These are phyloP conservation scores for Biscutella auriculata DNA, from an alignment of 441 rosid species.

Conservation along the genomic window DNA sequence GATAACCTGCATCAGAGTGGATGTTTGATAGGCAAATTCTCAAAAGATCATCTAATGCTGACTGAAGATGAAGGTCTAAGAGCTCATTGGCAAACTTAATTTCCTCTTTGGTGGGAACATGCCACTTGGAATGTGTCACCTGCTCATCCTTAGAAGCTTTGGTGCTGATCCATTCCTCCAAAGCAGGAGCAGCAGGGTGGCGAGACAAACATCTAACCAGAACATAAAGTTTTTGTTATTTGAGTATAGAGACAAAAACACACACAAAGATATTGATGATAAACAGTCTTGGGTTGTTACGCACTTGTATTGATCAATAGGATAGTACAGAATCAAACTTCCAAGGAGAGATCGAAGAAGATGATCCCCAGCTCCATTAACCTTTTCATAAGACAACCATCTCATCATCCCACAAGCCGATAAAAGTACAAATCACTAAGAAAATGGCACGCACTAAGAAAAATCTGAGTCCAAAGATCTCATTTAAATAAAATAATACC, in stretches of 20 bases:
- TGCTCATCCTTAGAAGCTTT: slow-evolving; percentile 59
- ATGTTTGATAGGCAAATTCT: slow-evolving; percentile 70
- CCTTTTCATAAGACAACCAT: slow-evolving; percentile 35
- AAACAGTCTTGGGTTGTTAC: slow-evolving; percentile 9
- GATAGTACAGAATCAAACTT: slow-evolving; percentile 85
- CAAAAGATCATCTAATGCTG: slow-evolving; percentile 82
- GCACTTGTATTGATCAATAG: slow-evolving; percentile 87
- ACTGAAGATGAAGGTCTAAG: slow-evolving; percentile 73
- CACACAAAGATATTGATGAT: slow-evolving; percentile 1
- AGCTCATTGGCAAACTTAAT: slow-evolving; percentile 95
- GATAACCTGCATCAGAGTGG: slow-evolving; percentile 79
- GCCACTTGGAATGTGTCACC: slow-evolving; percentile 66
- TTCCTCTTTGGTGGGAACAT: slow-evolving; percentile 78
- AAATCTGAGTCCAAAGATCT: not conserved
- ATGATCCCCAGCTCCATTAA: slow-evolving; percentile 94
- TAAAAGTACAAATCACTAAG: slow-evolving; percentile 1
- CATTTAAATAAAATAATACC: slow-evolving; percentile 35
- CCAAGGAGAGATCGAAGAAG: slow-evolving; percentile 88
- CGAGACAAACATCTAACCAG: slow-evolving; percentile 50
- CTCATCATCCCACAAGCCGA: not conserved
- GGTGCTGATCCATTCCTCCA: slow-evolving; percentile 94
- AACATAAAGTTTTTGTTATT: slow-evolving; percentile 18
- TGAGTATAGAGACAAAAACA: not conserved
- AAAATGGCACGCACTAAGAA: slow-evolving; percentile 1
- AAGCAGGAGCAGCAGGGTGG: slow-evolving; percentile 73